A percentile compares a stretch with the other conserved stretches of the same genome.
These are phyloP conservation scores for Crithidia fasciculata DNA, from an alignment of 208 protist species.

Conservation along the genomic window DNA sequence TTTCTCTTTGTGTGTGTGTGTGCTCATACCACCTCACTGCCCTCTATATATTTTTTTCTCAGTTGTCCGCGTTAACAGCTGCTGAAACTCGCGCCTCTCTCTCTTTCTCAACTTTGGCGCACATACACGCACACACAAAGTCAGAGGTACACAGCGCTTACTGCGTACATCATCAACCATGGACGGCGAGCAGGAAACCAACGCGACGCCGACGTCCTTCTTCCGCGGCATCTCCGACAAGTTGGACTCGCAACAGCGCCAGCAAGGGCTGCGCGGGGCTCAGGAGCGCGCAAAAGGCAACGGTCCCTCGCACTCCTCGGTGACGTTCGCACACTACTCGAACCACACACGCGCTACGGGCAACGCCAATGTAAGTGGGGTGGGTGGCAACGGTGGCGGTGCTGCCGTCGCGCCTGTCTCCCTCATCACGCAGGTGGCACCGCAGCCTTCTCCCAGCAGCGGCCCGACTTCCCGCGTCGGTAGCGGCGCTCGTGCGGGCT, in stretches of 20 bases:
- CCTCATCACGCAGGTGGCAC: conserved; percentile 28
- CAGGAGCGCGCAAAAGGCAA: too few species aligned
- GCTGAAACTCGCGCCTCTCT: too few species aligned
- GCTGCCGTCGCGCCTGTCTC: not conserved
- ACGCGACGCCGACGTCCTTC: conserved; percentile 43
- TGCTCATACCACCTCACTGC: not conserved
- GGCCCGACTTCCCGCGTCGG: not conserved
- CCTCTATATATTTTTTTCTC: not conserved
- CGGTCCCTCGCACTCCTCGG: too few species aligned
- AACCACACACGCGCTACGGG: not conserved
- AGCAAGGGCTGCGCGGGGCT: not conserved
- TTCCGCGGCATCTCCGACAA: conserved; percentile 62
- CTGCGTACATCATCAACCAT: not conserved
- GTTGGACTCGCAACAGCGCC: conserved; percentile 40
- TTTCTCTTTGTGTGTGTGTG: not conserved
- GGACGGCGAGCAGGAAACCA: conserved; percentile 38
- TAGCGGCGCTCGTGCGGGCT: conserved; percentile 1
- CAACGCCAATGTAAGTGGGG: not conserved
- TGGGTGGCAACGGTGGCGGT: not conserved
- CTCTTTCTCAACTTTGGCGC: too few species aligned
- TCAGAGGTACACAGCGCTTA: too few species aligned
- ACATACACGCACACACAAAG: too few species aligned
- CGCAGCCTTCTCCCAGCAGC: conserved; percentile 2
- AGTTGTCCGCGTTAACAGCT: not conserved
- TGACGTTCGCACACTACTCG: not conserved